Evolutionary conservation across 352 stramenopile species (phyloP), one percentile per base, ranked within the genome.

Genomic region (Pythium rishiriense): DNA sequence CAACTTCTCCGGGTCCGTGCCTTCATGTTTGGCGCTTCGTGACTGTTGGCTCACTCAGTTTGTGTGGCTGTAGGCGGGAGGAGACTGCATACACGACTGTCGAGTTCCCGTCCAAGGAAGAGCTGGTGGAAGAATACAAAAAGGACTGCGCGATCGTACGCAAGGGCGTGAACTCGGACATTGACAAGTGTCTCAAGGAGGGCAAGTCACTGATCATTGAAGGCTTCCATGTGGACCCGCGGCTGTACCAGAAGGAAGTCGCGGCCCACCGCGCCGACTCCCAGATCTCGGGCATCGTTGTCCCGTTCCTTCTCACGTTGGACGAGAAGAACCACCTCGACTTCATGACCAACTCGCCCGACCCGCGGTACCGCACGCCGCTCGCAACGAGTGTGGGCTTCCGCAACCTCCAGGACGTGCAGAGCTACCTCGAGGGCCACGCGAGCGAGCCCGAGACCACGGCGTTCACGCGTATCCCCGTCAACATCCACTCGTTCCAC

Each of bases 121-220:
- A 75, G 33, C 72, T 96, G 1, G 69, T 96, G 11, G 51, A 68
- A 24, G 77, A 89, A 58, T 96, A 96, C 66, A 75, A 72, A 31
- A 87, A 83, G 31, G 87, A 96, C 64, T 96, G 87, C 46, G 75
- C 79, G 39, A 78, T 93, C 24, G 87, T 96, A 19, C 80, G 87
- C 57, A 81, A 91, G 39, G 87, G 87, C 11, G 85, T 96, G n/a
- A 80, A 72, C 28, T 91, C 83, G 7, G 87, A 96, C 62, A 91
- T 96, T 58, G 81, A 93, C 70, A 96, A 96, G 65, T 96, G 87
- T 47, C 72, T 96, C 5, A 96, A 94, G 58, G 87, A 96, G 62
- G 87, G 87, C 66, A 96, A 96, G 74, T 96, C 87, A 48, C 75
- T 96, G 47, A 91, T 96, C 63, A 86, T 96, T 35, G 87, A 96